Evolutionary conservation across 345 rosid species (phyloP), one percentile per base, ranked within the genome.

Genomic region (Melaleuca quinquenervia): DNA sequence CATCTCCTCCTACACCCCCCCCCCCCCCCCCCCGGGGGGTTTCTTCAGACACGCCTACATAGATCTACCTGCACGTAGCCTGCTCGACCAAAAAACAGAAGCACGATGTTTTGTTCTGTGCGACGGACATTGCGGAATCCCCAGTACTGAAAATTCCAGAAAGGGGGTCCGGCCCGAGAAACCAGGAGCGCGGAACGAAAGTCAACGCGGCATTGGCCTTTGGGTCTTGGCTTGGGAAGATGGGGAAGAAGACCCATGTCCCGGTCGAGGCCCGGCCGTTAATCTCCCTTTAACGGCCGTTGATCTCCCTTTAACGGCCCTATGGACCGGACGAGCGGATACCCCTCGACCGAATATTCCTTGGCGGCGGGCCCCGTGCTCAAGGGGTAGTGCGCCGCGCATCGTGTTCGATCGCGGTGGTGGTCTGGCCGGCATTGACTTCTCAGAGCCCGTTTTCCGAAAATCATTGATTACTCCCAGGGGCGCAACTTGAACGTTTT

Each of bases 401-500:
- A 70, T 70, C 48, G 45, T 6, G 6, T 2, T 2, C 78, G 78
- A 48, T 70, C 13, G 26, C 5, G 6, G 24, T 8, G 13, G 41
- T 41, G 41, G 41, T 4, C 41, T 41, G 41, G 48, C 32, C 22
- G 48, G 6, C 78, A 36, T 70, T 32, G 78, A 70, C 78, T 41
- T 36, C 3, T 41, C 1, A 5, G 80, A n/a, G 80, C 48, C 26
- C 0, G 20, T 13, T 18, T 70, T 70, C 80, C 41, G 41, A 70
- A 70, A 20, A 1, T 13, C 48, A 3, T 20, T 5, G 80, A 36
- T 36, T 36, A 24, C 48, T 9, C 20, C 36, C 80, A 20, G 3
- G 1, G 0, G 24, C 20, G 24, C 48, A 2, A 3, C 18, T 29
- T 1, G 11, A 18, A 62, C 3, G 41, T 16, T 18, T 29, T 6